Base-by-base conservation (phyloP, 2,329 filamentous ascomycete genomes). In the Fusarium oxysporum region DNA sequence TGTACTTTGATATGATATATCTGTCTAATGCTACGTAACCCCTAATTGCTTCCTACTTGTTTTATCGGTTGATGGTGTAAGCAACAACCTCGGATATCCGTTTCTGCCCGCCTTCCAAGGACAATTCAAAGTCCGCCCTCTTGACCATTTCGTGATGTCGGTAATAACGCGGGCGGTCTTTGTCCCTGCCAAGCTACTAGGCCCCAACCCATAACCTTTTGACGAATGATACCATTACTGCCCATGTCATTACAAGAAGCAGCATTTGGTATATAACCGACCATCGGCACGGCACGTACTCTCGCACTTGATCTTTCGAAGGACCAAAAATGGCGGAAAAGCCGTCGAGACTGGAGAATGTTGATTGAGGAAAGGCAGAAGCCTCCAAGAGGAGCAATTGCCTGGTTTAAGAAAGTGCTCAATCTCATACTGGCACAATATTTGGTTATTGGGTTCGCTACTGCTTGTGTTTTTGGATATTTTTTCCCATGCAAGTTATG, bases 391-490 rank as follows among this genome's bases (percentile, higher is more conserved):
- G 47, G 68, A 30, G 30, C 51, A 12, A 41, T 59, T 32, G 58
- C 43, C 35, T 70, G 76, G 68, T 58, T 60, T 5, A 77, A 72
- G 58, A 77, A 69, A 41, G 62, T 69, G 16, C 59, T 58, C 54
- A 67, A 70, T 67, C 80, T 88, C 62, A 54, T 89, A 51, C 79
- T 83, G 55, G 86, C 88, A 62, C 91, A 92, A 82, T 92, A 90
- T 88, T 87, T 92, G 62, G 83, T 92, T 23, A 85, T 92, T 62
- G 89, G 86, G 23, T 90, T 92, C 73, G 88, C 84, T 3, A 68
- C 89, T 82, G 81, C 83, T 82, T 78, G 84, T 87, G 74, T 90
- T 23, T 74, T 86, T 44, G 85, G 80, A 5, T 84, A 85, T 47
- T 80, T 80, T 37, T 86, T 84, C 62, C 85, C 85, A 3, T 76